These are phyloP conservation scores for Sherardia arvensis DNA, from an alignment of 257 asterid species.

Conservation along the genomic window DNA sequence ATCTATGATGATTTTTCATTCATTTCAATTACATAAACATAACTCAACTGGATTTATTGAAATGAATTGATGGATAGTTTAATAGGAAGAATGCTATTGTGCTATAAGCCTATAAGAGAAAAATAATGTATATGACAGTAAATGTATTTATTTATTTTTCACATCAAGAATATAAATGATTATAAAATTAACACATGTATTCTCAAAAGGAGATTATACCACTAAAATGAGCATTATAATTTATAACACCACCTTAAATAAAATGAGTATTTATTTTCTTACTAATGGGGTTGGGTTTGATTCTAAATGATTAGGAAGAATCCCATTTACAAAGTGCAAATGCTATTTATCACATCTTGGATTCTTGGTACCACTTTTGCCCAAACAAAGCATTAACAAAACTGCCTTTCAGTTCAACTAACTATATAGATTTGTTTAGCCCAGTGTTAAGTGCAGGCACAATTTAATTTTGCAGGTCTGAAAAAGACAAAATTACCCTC, in stretches of 20 bases:
- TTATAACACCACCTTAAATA: neutral
- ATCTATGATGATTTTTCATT: neutral
- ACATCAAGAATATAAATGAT: neutral
- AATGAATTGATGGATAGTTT: neutral
- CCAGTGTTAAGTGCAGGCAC: too few relatives aligned
- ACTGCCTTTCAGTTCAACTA: neutral
- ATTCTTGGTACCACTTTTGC: slow-evolving; percentile 7
- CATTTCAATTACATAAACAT: too few relatives aligned
- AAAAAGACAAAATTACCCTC: too few relatives aligned
- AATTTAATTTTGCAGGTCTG: too few relatives aligned
- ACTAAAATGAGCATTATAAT: neutral
- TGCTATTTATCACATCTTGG: neutral
- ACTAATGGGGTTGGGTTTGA: neutral
- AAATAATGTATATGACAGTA: neutral
- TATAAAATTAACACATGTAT: neutral
- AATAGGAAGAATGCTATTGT: neutral
- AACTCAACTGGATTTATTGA: too few relatives aligned
- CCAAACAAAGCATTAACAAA: neutral
- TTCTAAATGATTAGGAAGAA: slow-evolving; percentile 10
- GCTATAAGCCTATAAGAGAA: too few relatives aligned
- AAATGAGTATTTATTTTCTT: neutral
- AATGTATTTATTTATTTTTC: neutral
- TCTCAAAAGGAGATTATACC: neutral
- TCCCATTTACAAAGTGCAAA: neutral
- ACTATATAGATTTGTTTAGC: too few relatives aligned